Evolutionary conservation across 108 stramenopile species (phyloP), one percentile per base, ranked within the genome.

Genomic region (Pseudonitzschia delicatissima): DNA sequence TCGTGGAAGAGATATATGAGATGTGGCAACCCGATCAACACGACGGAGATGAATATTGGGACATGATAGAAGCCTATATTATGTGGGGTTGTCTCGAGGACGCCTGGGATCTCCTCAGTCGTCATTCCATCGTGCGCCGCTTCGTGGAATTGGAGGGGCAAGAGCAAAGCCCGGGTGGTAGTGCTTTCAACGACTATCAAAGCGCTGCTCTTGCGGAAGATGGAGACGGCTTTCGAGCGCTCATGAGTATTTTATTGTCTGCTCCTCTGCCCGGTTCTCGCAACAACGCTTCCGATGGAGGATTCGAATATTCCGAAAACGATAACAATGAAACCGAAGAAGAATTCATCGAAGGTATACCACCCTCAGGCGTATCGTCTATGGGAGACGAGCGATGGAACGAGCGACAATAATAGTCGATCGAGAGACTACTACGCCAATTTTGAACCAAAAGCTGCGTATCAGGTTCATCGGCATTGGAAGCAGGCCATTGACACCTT

Each of bases 201-300:
- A 59, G 66, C 18, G 64, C 55, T 1, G 51, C 62, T 23, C 45
- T 74, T 18, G 67, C 63, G 23, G 65, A 78, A 44, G 85, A 89
- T 53, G 69, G 74, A 50, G 77, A 86, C 37, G 87, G 82, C 26
- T 92, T 88, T 53, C 29, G 31, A 44, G 74, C 73, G 9, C 50
- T 92, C 45, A 70, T 69, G 36, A 81, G 59, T 9, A 69, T 93
- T 11, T 63, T 93, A 48, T 45, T 86, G 11, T 75, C 77, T 28
- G 92, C 88, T 15, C 92, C 92, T 8, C 58, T 93, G 21, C 88
- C 92, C 1, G 92, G 92, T 17, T 88, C 87, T 4, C 73, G 85
- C 23, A 82, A 70, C 9, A 83, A 87, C 42, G 52, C 25, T 15
- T 74, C 74, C 66, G 85, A 88, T 77, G 72, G 62, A 0, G 78